A percentile compares a stretch with the other conserved stretches of the same genome.
These are phyloP conservation scores for Aquilaria agallochum DNA, from an alignment of 441 rosid species.

Conservation along the genomic window DNA sequence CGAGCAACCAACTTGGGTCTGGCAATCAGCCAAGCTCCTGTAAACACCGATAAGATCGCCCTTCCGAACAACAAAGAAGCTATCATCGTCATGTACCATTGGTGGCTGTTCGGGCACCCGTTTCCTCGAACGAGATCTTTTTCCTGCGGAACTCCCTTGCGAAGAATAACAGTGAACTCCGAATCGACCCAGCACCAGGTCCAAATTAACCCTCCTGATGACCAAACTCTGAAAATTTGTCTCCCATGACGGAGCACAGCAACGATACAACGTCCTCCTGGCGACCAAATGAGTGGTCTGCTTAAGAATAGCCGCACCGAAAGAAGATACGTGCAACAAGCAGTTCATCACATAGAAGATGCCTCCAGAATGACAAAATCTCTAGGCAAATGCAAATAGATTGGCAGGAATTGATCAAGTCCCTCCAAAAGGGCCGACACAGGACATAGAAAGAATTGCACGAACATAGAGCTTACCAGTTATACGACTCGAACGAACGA, in stretches of 20 bases:
- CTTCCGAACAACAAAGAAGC: conserved; percentile 82
- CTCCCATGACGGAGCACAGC: conserved; percentile 24
- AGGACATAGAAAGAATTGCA: no score
- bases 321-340: conserved; percentile 56
- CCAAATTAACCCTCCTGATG: conserved; percentile 25
- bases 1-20: conserved; percentile 84
- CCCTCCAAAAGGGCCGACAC: no score
- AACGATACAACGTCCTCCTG: conserved; percentile 23
- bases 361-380: conserved; percentile 14
- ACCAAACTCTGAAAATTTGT: conserved; percentile 23
- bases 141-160: conserved; percentile 22
- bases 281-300: conserved; percentile 33
- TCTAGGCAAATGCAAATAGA: background rate
- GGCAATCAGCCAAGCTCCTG: conserved; percentile 62
- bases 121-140: conserved; percentile 17
- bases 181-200: conserved; percentile 21
- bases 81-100: conserved; percentile 55
- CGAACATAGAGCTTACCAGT: no score
- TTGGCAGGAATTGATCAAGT: no score
- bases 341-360: conserved; percentile 47
- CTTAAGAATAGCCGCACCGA: conserved; percentile 47
- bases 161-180: conserved; percentile 52
- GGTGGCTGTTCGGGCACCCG: conserved; percentile 23
- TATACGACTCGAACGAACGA: no score
- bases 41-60: conserved; percentile 83